phyloP scores from a whole-genome alignment of 108 stramenopile species.

The Licmophora abbreviata region DNA sequence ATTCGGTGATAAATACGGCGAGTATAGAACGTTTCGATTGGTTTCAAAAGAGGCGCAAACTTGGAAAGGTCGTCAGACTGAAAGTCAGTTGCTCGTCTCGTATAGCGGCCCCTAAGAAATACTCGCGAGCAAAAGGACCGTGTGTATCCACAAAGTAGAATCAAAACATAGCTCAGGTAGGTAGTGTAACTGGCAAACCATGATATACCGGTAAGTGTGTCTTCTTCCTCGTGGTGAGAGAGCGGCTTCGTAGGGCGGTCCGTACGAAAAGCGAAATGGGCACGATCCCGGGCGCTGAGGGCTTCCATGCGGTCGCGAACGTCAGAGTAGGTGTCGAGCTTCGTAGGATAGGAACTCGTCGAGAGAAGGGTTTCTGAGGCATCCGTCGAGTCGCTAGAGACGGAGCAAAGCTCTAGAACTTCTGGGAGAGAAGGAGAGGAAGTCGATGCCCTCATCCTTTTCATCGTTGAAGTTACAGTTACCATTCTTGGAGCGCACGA shows the following conservation, averaged over 20 bases:
- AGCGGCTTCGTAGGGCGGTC: conserved; percentile 12
- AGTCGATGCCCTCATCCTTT: too few relatives aligned
- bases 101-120: conserved; percentile 71
- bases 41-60: conserved; percentile 86
- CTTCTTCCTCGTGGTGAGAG: neutral
- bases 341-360: too few relatives aligned
- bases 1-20: conserved; percentile 92
- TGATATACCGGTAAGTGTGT: conserved; percentile 29
- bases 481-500: too few relatives aligned
- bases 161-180: conserved; percentile 87
- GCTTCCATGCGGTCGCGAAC: conserved; percentile 66
- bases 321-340: conserved; percentile 71
- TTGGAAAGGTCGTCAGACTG: conserved; percentile 40
- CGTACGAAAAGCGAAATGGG: conserved; percentile 20
- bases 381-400: too few relatives aligned
- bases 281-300: conserved; percentile 36
- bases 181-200: conserved; percentile 86
- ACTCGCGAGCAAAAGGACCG: conserved; percentile 82
- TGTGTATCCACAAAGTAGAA: conserved; percentile 91
- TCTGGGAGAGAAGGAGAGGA: too few relatives aligned
- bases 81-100: conserved; percentile 27
- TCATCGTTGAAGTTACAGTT: too few relatives aligned
- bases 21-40: conserved; percentile 96
- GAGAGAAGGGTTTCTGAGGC: too few relatives aligned
- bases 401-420: too few relatives aligned